Evolutionary conservation across 2,329 filamentous ascomycete genomes (phyloP).

Genomic region (Aspergillus sp.): DNA sequence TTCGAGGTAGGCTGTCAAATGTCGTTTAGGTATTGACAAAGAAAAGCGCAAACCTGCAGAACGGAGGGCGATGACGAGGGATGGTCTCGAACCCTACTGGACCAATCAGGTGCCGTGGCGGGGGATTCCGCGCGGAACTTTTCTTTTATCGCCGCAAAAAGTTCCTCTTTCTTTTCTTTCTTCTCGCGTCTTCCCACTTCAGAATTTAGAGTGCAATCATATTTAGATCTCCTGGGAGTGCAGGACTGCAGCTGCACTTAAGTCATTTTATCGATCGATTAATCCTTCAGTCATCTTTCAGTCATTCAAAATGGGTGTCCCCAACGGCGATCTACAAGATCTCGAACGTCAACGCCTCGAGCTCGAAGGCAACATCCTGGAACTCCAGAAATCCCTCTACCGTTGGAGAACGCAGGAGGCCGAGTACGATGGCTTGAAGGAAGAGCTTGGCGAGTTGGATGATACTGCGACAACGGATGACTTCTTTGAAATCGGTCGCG

Average conservation of each 20-base stretch:
- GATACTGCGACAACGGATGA: conserved; percentile 52
- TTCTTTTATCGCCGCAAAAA: conserved; percentile 2
- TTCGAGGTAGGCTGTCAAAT: not conserved
- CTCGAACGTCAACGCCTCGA: conserved; percentile 73
- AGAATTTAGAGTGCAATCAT: not conserved
- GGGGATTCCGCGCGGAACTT: conserved; percentile 17
- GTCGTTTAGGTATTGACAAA: not conserved
- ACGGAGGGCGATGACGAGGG: not conserved
- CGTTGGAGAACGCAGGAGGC: conserved; percentile 91
- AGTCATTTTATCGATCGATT: conserved; percentile 9
- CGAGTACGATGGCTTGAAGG: conserved; percentile 86
- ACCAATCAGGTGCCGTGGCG: conserved; percentile 19
- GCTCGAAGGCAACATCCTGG: conserved; percentile 72
- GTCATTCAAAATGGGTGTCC: conserved; percentile 30
- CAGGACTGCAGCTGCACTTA: not conserved
- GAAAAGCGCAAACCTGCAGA: not conserved
- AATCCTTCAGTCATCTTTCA: not conserved
- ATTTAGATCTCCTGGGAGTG: not conserved
- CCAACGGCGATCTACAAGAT: conserved; percentile 58
- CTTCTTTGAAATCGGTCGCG: conserved; percentile 48
- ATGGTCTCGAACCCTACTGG: not conserved
- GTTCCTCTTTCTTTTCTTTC: conserved; percentile 19
- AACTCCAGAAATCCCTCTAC: conserved; percentile 72
- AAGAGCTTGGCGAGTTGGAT: conserved; percentile 66
- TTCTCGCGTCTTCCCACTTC: conserved; percentile 8